Base-by-base conservation (phyloP, 129 eudicot species). In the Oenanthe sinensis region DNA sequence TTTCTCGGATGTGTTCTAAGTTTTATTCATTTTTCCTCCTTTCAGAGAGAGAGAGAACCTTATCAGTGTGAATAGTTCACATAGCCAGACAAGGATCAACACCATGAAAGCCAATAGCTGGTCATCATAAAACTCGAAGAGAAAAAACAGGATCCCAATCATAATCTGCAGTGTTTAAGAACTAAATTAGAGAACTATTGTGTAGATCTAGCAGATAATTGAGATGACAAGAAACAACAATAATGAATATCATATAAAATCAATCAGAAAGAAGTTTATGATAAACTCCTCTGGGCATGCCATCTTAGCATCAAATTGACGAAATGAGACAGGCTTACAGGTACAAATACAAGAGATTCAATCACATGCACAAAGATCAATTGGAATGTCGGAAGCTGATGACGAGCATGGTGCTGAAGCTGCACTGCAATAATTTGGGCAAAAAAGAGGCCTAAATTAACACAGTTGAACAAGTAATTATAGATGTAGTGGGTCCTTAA, bases 391-490 rank as follows among this genome's bases (percentile, higher is more conserved):
- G 99, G 99, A 83, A 96, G 97, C 79, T 93, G 91, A 86, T 92
- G 97, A 48, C 97, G 97, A 81, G 99, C 99, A 83, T 96, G 99
- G 82, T 96, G 97, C 82, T 96, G 99, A 65, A 96, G 99, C 97
- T 96, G 99, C 87, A 96, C 99, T 96, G 97, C 79, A 87, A 48
- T 50, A 77, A 75, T 82, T 73, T 20, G 44, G 81, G 58, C 13
- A 9, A 9, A n/a, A 68, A 58, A 28, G 42, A 72, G 50, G 44
- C 45, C n/a, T 19, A 43, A 40, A 60, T 58, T 4, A 71, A 44
- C 39, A 22, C 22, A 16, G 22, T 39, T 71, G 47, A 42, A 28
- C 4, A 12, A 70, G 30, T 43, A 42, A 71, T 3, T 20, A 37
- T 30, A 37, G 47, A 70, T 39, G 75, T 39, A 70, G 5, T 39